Percentiles rank a stretch among this genome's conserved stretches.
Evolutionary conservation across 75 land plant species (phyloP).

Genomic region (Pinus tabuliformis): DNA sequence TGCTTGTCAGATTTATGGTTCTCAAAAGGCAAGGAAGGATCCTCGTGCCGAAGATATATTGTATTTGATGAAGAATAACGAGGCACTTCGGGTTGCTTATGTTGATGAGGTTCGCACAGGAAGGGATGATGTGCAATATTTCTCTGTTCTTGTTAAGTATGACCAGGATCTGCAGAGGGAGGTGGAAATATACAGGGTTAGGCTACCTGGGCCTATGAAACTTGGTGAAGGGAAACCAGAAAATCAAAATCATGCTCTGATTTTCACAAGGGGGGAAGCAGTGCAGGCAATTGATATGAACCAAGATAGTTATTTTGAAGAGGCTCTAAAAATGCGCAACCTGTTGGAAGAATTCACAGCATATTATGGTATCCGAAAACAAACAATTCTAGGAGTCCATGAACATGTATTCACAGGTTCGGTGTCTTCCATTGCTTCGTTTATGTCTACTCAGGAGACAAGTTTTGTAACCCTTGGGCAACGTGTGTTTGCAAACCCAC

Average conservation of each 20-base stretch:
- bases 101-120: slow-evolving; percentile 70
- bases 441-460: slow-evolving; percentile 97
- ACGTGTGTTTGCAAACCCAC: slow-evolving; percentile 87
- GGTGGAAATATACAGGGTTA: slow-evolving; percentile 81
- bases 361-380: slow-evolving; percentile 74
- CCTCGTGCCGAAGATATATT: slow-evolving; percentile 77
- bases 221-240: slow-evolving; percentile 99
- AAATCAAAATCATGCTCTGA: slow-evolving; percentile 94
- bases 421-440: slow-evolving; percentile 95
- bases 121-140: slow-evolving; percentile 38
- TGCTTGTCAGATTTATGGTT: slow-evolving; percentile 94
- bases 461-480: slow-evolving; percentile 98
- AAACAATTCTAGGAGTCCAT: slow-evolving; percentile 84
- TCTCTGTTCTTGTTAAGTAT: slow-evolving; percentile 86
- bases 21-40: slow-evolving; percentile 73
- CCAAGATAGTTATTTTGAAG: slow-evolving; percentile 97
- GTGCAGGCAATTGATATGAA: slow-evolving; percentile 99
- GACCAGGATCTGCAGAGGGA: slow-evolving; percentile 63
- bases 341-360: slow-evolving; percentile 75
- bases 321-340: slow-evolving; percentile 90
- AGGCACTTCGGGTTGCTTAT: slow-evolving; percentile 88
- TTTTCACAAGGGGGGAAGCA: slow-evolving; percentile 97
- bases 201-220: slow-evolving; percentile 84
- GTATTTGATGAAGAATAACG: slow-evolving; percentile 76
- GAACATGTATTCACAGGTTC: slow-evolving; percentile 97